Conservation (phyloP, 768 basidiomycete species). For the Ramaria sp. region DNA sequence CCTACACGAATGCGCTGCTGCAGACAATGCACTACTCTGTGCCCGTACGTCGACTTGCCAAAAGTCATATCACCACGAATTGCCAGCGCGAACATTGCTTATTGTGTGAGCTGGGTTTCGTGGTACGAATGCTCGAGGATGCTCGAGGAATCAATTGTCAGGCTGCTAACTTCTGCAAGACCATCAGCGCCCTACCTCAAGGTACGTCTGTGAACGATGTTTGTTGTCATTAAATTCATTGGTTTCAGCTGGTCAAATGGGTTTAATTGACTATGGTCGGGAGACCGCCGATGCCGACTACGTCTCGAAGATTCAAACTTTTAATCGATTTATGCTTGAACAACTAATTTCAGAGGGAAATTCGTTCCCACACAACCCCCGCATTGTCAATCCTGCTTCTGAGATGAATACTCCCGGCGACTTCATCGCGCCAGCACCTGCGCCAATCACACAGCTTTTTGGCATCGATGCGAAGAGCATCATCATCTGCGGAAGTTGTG, state of each 20-base stretch:
- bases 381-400: conserved; percentile 28
- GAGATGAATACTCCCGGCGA: conserved; percentile 15
- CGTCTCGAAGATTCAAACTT: conserved; percentile 82
- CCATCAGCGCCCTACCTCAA: conserved; percentile 81
- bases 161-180: conserved; percentile 93
- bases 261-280: conserved; percentile 80
- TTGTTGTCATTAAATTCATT: not conserved
- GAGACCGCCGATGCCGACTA: conserved; percentile 69
- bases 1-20: conserved; percentile 85
- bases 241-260: conserved; percentile 20
- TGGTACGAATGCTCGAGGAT: conserved; percentile 92
- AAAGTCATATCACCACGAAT: conserved; percentile 81
- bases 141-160: conserved; percentile 92
- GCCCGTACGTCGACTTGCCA: conserved; percentile 74
- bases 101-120: conserved; percentile 89
- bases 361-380: conserved; percentile 46
- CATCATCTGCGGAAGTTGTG: conserved; percentile 67
- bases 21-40: conserved; percentile 82
- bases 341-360: conserved; percentile 70
- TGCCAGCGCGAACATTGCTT: conserved; percentile 89
- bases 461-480: conserved; percentile 71
- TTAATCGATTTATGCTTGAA: conserved; percentile 90
- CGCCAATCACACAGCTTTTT: conserved; percentile 78
- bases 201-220: conserved; percentile 30
- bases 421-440: conserved; percentile 28